Conservation (phyloP, 148 eudicot genomes). For the Rhododendron griersonianum region DNA sequence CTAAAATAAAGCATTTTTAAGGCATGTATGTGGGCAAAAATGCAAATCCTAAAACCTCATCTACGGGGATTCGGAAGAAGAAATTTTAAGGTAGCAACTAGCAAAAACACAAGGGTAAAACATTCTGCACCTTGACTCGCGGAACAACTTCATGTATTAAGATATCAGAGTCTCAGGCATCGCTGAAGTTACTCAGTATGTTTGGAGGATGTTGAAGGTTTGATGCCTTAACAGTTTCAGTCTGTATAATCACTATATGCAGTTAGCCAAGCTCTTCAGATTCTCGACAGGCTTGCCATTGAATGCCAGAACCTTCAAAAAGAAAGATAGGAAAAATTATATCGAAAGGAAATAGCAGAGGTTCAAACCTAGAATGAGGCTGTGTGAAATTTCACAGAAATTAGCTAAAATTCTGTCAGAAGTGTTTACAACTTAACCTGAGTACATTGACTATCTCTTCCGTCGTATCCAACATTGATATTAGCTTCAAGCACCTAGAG, state of each 20-base stretch:
- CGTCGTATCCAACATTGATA: constrained; percentile 38
- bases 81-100: background rate
- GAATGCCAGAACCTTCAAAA: constrained; percentile 18
- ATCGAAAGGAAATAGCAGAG: background rate
- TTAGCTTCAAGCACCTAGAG: constrained; percentile 42
- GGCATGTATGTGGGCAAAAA: background rate
- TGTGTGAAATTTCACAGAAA: background rate
- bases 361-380: background rate
- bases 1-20: background rate
- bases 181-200: constrained; percentile 38
- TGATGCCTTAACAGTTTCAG: constrained; percentile 32
- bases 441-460: constrained; percentile 37
- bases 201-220: constrained; percentile 33
- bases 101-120: background rate
- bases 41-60: background rate
- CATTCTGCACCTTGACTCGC: background rate
- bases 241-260: constrained; percentile 33
- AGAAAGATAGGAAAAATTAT: background rate
- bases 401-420: background rate
- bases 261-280: constrained; percentile 35
- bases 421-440: constrained; percentile 22
- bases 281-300: constrained; percentile 43
- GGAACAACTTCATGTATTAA: constrained; percentile 10
- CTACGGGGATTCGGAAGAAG: background rate
- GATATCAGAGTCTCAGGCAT: constrained; percentile 32